Base-by-base conservation (phyloP, 208 protist species). In the Leishmania aethiopica region DNA sequence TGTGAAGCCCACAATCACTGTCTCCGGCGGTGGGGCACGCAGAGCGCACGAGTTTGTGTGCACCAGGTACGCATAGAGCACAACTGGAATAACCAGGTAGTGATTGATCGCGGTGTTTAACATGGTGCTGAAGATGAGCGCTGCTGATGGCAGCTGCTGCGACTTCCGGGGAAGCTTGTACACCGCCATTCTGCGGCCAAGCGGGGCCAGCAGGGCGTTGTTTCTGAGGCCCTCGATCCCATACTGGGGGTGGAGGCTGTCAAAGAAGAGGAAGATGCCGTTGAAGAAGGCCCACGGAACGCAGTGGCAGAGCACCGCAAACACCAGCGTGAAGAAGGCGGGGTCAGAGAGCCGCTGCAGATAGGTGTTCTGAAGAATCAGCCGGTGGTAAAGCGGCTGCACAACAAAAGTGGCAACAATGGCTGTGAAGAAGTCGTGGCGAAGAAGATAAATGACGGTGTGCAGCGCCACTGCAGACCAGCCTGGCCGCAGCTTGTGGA, bases 271-370 rank as follows among this genome's bases (percentile, higher is more conserved):
- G 53, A 78, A 92, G 60, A 89, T 67, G 80, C 75, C 75, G 72
- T 92, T 88, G 53, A 92, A 85, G 45, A 84, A 22, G 53, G 81
- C 72, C 87, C 84, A 88, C 51, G 89, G 84, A 72, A 88, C 64
- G 22, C 79, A 84, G 80, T 92, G 87, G 40, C 86, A 90, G 17
- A 90, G 57, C 32, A 83, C 66, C 11, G 83, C 70, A 49, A 88
- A 86, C 40, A 85, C 83, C 19, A 92, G 79, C 7, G 79, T 80
- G 71, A 90, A 85, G 53, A 89, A 71, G 15, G 28, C 71, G 8
- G 73, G 67, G 51, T 62, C 40, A 28, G 72, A 77, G 37, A 92
- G 69, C 19, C 4, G 3, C 40, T 75, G 78, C 67, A 87, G 66
- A 11, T 83, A 7, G 40, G 77, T 69, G 25, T 62, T 82, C 37